phyloP scores from a whole-genome alignment of 2,329 filamentous ascomycete genomes.

The Trichoderma cornu-damae region DNA sequence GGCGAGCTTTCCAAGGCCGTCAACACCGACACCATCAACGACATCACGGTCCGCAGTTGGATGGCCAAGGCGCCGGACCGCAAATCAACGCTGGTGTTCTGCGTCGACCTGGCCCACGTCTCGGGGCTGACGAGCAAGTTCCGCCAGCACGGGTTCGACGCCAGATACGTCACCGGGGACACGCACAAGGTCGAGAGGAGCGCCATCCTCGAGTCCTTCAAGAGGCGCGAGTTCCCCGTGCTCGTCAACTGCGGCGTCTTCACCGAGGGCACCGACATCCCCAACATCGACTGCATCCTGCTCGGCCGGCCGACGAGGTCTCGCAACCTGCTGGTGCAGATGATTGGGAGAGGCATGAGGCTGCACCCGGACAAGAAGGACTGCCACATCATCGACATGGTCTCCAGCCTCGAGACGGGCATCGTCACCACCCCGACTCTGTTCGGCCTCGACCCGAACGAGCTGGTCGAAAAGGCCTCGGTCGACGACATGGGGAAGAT shows the following conservation, averaged over 20 bases:
- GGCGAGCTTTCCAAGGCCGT: conserved; percentile 74
- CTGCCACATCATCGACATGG: conserved; percentile 96
- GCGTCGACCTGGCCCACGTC: conserved; percentile 84
- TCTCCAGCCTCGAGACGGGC: conserved; percentile 75
- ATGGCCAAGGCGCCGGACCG: conserved; percentile 65
- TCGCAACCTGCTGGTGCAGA: conserved; percentile 89
- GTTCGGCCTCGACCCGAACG: conserved; percentile 82
- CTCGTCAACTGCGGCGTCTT: conserved; percentile 94
- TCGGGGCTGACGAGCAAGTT: conserved; percentile 69
- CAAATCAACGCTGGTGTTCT: conserved; percentile 88
- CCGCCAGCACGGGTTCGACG: conserved; percentile 71
- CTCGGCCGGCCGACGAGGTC: conserved; percentile 85
- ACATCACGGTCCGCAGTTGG: conserved; percentile 83
- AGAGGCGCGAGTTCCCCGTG: conserved; percentile 70
- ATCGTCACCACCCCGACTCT: conserved; percentile 88
- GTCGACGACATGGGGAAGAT: conserved; percentile 56
- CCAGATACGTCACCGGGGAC: conserved; percentile 77
- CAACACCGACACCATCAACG: conserved; percentile 76
- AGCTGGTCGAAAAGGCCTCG: conserved; percentile 65
- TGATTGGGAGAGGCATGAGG: conserved; percentile 94
- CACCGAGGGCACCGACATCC: conserved; percentile 95
- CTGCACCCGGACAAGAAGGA: conserved; percentile 74
- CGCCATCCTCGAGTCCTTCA: conserved; percentile 70
- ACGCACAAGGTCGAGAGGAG: conserved; percentile 66
- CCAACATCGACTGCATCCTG: conserved; percentile 91